Evolutionary conservation across 139 green algal genomes (phyloP).

Genomic region (Coelastrella sp.): DNA sequence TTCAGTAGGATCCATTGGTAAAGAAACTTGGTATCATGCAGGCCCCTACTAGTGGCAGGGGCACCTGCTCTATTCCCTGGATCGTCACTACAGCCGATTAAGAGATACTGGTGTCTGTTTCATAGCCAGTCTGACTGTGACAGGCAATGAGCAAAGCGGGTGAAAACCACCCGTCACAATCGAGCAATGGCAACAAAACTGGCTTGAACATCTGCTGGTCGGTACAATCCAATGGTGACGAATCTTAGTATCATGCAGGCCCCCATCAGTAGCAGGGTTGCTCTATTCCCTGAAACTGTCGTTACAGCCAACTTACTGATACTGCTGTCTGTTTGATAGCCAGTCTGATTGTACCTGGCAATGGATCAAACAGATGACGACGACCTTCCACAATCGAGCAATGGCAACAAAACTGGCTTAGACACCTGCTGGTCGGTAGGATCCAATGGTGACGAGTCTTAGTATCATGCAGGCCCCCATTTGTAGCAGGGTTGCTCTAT

Average conservation of each 20-base stretch:
- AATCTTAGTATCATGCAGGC: slow-evolving; percentile 11
- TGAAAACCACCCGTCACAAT: too few relatives aligned
- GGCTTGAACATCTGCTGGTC: too few relatives aligned
- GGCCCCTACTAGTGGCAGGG: background rate
- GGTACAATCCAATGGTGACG: too few relatives aligned
- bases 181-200: too few relatives aligned
- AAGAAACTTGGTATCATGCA: slow-evolving; percentile 17
- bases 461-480: background rate
- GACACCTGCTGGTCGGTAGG: slow-evolving; percentile 35
- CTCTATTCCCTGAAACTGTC: slow-evolving; percentile 7
- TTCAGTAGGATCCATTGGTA: slow-evolving; percentile 58
- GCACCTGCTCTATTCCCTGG: too few relatives aligned
- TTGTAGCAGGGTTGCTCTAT: background rate
- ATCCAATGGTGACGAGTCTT: slow-evolving; percentile 47
- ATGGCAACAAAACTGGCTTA: background rate
- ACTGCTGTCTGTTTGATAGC: too few relatives aligned
- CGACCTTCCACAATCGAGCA: background rate
- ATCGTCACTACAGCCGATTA: slow-evolving; percentile 46
- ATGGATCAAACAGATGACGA: too few relatives aligned
- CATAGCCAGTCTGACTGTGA: too few relatives aligned
- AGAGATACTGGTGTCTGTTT: too few relatives aligned
- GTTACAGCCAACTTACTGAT: background rate
- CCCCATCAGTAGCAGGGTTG: background rate
- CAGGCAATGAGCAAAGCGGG: too few relatives aligned
- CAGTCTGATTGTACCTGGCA: too few relatives aligned